phyloP scores from a whole-genome alignment of 1,284 basidiomycete species.

The Rhodotorula sp. region DNA sequence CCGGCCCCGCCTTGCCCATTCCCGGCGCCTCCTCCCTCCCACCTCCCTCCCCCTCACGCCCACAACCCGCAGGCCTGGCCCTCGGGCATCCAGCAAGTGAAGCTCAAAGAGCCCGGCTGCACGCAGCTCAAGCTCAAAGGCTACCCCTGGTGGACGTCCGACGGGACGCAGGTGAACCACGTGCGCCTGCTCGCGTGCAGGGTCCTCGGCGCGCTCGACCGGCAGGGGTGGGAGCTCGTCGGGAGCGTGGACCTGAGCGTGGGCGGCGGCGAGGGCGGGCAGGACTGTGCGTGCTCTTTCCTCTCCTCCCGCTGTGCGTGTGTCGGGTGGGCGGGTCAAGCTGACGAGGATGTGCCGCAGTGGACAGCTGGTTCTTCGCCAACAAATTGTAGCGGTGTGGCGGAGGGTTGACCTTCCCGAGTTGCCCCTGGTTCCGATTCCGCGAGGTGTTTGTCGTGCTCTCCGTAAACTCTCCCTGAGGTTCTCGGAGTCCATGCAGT shows the following conservation, averaged over 20 bases:
- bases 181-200: not conserved
- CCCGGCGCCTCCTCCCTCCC: no score
- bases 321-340: not conserved
- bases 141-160: not conserved
- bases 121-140: not conserved
- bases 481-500: no score
- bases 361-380: slow-evolving; percentile 5
- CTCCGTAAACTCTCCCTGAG: no score
- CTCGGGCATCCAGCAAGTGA: not conserved
- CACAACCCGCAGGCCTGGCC: not conserved
- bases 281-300: not conserved
- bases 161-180: not conserved
- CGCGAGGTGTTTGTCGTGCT: no score
- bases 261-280: not conserved
- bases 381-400: no score
- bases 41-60: not conserved
- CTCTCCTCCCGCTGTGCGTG: not conserved
- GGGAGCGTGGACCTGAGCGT: not conserved
- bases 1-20: no score
- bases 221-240: not conserved
- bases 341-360: not conserved
- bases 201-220: not conserved
- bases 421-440: no score
- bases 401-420: not conserved
- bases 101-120: not conserved